Evolutionary conservation across 768 basidiomycete species (phyloP).

Genomic region (Daedaleopsis sinensis): DNA sequence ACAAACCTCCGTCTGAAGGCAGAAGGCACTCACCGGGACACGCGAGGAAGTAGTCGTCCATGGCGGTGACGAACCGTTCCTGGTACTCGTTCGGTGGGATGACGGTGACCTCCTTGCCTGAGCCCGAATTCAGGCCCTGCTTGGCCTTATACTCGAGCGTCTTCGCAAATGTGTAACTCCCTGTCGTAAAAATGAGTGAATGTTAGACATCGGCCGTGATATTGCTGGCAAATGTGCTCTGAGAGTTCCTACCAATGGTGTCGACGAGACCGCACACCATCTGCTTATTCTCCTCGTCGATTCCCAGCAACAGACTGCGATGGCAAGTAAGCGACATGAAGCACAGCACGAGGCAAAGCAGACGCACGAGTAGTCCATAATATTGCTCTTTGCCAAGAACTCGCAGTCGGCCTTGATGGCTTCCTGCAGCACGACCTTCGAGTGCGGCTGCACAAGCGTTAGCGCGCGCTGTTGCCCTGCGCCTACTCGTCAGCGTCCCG

Average conservation of each 20-base stretch:
- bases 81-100: conserved; percentile 82
- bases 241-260: conserved; percentile 58
- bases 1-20: background rate
- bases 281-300: conserved; percentile 66
- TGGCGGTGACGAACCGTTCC: conserved; percentile 70
- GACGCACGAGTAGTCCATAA: conserved; percentile 86
- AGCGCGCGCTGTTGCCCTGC: conserved; percentile 66
- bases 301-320: conserved; percentile 66
- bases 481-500: background rate
- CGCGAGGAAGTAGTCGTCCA: conserved; percentile 76
- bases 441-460: conserved; percentile 70
- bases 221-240: background rate
- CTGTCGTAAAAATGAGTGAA: conserved; percentile 25
- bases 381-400: conserved; percentile 73
- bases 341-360: too few relatives aligned
- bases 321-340: background rate
- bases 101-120: conserved; percentile 76
- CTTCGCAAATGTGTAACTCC: conserved; percentile 85
- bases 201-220: background rate
- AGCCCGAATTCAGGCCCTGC: conserved; percentile 64
- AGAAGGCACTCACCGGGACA: conserved; percentile 60
- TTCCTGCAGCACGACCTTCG: conserved; percentile 69
- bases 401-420: conserved; percentile 73
- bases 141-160: conserved; percentile 88
- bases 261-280: conserved; percentile 83